phyloP scores from a whole-genome alignment of 225 moss, liverwort and hornwort species.

The Thuidium tamariscinum region DNA sequence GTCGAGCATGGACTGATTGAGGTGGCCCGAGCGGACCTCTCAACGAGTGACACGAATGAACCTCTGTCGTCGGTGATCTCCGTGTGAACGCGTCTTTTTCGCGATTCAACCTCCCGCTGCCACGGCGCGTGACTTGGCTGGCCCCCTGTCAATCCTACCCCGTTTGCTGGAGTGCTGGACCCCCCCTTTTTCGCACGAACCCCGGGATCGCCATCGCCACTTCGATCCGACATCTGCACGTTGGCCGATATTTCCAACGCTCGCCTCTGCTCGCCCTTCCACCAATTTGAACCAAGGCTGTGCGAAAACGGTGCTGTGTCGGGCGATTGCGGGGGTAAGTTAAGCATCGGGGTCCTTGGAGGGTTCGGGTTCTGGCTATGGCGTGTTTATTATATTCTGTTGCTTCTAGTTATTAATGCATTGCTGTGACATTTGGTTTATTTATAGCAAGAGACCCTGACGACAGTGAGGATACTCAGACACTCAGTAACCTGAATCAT shows the following conservation, averaged over 20 bases:
- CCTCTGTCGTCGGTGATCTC: background rate
- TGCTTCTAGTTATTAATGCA: background rate
- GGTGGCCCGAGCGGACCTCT: background rate
- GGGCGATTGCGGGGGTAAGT: background rate
- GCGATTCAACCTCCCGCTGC: background rate
- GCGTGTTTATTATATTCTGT: background rate
- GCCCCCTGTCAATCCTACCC: background rate
- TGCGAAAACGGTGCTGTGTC: background rate
- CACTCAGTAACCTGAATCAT: background rate
- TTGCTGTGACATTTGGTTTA: background rate
- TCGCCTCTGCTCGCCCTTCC: background rate
- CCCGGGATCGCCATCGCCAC: background rate
- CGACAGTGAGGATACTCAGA: background rate
- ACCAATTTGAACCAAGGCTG: background rate
- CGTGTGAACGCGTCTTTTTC: background rate
- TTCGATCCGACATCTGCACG: background rate
- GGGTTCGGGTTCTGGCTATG: background rate
- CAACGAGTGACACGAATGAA: background rate
- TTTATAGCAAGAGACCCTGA: background rate
- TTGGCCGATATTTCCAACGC: too few species aligned
- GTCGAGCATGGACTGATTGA: background rate
- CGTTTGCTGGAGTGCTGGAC: background rate
- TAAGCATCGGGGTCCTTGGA: background rate
- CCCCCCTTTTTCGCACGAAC: background rate
- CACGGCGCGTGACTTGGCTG: background rate